A percentile compares a stretch with the other conserved stretches of the same genome.
These are phyloP conservation scores for Lasiosphaeriaceae sp. DNA, from an alignment of 495 filamentous ascomycete genomes.

Conservation along the genomic window DNA sequence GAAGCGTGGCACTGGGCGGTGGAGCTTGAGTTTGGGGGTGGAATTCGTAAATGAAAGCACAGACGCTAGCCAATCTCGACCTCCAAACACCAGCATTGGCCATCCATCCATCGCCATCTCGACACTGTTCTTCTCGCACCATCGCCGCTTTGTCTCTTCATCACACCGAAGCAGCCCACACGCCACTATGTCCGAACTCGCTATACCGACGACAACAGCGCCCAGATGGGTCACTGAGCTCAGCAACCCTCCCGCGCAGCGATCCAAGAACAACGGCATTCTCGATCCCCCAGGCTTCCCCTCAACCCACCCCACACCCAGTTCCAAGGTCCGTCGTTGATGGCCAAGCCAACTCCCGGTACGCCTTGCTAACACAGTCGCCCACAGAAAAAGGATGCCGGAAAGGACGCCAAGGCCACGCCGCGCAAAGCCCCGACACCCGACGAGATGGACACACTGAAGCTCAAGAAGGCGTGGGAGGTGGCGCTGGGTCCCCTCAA, in stretches of 20 bases:
- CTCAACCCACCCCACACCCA: constrained; percentile 41
- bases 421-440: constrained; percentile 56
- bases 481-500: constrained; percentile 92
- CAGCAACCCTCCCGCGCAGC: constrained; percentile 57
- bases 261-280: constrained; percentile 57
- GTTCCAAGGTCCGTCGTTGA: constrained; percentile 50
- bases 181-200: constrained; percentile 20
- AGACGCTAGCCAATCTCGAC: constrained; percentile 17
- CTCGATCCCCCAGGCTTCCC: constrained; percentile 87
- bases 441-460: constrained; percentile 87
- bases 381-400: constrained; percentile 38
- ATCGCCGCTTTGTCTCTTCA: background rate
- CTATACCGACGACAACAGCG: constrained; percentile 22
- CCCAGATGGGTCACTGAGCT: constrained; percentile 82
- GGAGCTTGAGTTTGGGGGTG: background rate
- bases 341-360: background rate
- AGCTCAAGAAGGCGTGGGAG: constrained; percentile 99
- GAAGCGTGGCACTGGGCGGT: constrained; percentile 2
- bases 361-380: background rate
- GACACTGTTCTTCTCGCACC: background rate
- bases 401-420: constrained; percentile 40
- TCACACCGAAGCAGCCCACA: background rate
- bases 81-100: constrained; percentile 7
- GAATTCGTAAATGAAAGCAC: constrained; percentile 1
- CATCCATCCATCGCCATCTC: background rate